Conservation (phyloP, 73 alveolate genomes). For the Urostyla sp. region DNA sequence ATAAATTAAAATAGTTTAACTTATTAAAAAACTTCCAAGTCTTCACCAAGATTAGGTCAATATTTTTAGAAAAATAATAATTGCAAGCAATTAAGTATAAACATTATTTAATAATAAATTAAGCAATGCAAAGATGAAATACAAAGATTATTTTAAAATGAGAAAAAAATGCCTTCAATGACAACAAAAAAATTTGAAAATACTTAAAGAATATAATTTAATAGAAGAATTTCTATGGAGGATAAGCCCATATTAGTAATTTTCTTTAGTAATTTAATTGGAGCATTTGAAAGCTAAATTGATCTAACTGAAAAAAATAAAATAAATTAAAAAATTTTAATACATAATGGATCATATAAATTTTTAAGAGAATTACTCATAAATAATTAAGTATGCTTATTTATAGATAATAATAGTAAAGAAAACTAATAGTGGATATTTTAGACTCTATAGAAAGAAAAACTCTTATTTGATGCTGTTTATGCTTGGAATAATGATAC, state of each 20-base stretch:
- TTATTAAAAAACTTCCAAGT: background rate
- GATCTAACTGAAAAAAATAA: background rate
- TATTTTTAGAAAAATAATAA: too few relatives aligned
- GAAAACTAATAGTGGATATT: background rate
- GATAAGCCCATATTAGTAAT: background rate
- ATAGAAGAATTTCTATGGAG: slow-evolving; percentile 12
- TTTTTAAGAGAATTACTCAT: slow-evolving; percentile 1
- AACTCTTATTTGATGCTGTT: slow-evolving; percentile 4
- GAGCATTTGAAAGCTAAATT: background rate
- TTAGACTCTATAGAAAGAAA: background rate
- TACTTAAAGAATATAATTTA: background rate
- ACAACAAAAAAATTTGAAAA: background rate
- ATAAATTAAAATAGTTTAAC: background rate
- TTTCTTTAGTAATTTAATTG: background rate
- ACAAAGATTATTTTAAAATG: background rate
- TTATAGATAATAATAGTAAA: slow-evolving; percentile 16
- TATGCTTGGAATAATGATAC: slow-evolving; percentile 12
- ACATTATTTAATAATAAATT: too few relatives aligned
- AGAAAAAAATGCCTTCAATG: slow-evolving; percentile 21
- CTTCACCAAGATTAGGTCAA: background rate
- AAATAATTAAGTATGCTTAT: background rate
- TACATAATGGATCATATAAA: background rate
- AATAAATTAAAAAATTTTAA: background rate
- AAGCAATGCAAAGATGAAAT: slow-evolving; percentile 1
- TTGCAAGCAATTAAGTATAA: too few relatives aligned